A percentile compares a stretch with the other conserved stretches of the same genome.
Conservation (phyloP, 2,329 filamentous ascomycete species). For the Colletotrichum liriopes region DNA sequence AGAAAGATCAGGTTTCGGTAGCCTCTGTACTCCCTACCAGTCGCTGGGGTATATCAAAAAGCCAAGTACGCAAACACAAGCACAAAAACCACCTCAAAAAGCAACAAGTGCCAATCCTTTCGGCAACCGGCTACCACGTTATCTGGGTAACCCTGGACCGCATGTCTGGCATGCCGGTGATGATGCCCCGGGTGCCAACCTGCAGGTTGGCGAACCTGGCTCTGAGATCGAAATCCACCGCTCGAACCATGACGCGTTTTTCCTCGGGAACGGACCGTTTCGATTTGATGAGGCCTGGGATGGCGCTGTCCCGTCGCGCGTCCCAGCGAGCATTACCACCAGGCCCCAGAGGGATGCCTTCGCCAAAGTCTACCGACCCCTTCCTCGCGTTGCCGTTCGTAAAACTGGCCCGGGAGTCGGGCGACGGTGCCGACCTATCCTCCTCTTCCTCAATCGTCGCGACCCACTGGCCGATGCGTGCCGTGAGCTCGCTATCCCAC, state of each 20-base stretch:
- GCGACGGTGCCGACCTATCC: slow-evolving; percentile 45
- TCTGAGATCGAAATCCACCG: slow-evolving; percentile 71
- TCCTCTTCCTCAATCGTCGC: slow-evolving; percentile 69
- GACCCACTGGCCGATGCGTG: slow-evolving; percentile 70
- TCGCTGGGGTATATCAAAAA: slow-evolving; percentile 42
- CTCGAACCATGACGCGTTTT: slow-evolving; percentile 69
- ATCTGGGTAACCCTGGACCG: slow-evolving; percentile 64
- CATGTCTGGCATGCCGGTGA: slow-evolving; percentile 61
- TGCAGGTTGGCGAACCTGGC: slow-evolving; percentile 64
- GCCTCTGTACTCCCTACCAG: slow-evolving; percentile 20
- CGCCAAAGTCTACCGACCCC: slow-evolving; percentile 54
- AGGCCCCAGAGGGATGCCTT: slow-evolving; percentile 53
- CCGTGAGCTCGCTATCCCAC: slow-evolving; percentile 76
- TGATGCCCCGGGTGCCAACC: slow-evolving; percentile 70
- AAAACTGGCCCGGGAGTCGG: slow-evolving; percentile 48
- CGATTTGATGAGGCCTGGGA: slow-evolving; percentile 41
- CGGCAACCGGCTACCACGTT: slow-evolving; percentile 57
- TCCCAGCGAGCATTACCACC: slow-evolving; percentile 63
- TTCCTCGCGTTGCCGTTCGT: slow-evolving; percentile 45
- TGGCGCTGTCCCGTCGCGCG: slow-evolving; percentile 46
- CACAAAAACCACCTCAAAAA: slow-evolving; percentile 9
- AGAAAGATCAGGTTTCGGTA: not conserved
- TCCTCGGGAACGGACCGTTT: slow-evolving; percentile 63
- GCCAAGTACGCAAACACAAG: slow-evolving; percentile 1
- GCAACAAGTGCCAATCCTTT: not conserved